Percentiles rank a stretch among this genome's conserved stretches.
Conservation (phyloP, 371 early-diverging fungal genomes). For the Mortierella polycephala region DNA sequence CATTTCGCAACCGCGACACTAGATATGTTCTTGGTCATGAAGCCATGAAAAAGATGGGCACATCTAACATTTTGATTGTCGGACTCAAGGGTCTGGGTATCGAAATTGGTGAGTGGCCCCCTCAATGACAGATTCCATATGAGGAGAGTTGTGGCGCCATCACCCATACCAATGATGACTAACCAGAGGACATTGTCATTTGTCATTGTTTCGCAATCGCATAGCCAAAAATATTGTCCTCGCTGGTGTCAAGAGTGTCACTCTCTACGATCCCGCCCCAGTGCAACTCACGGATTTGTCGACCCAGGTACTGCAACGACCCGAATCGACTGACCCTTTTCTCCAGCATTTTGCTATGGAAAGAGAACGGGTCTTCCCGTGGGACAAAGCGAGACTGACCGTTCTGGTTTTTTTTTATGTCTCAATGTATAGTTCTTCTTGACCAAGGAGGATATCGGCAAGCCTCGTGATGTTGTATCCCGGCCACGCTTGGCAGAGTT, state of each 20-base stretch:
- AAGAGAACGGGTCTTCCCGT: too few species aligned
- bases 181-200: not conserved
- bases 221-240: conserved; percentile 98
- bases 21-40: conserved; percentile 99
- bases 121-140: too few species aligned
- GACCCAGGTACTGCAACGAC: conserved; percentile 77
- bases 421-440: conserved; percentile 87
- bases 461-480: conserved; percentile 86
- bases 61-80: conserved; percentile 95
- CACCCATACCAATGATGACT: not conserved
- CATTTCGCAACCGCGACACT: not conserved
- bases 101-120: conserved; percentile 86
- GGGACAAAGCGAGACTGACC: too few species aligned
- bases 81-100: conserved; percentile 98
- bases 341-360: not conserved
- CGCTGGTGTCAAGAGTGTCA: conserved; percentile 99
- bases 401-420: not conserved
- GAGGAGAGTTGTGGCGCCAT: too few species aligned
- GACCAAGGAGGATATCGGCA: conserved; percentile 89
- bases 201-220: not conserved
- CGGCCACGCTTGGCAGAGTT: conserved; percentile 92
- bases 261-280: conserved; percentile 88
- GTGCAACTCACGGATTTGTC: conserved; percentile 89
- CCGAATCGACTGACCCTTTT: not conserved
- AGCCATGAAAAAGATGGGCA: conserved; percentile 99